A percentile compares a stretch with the other conserved stretches of the same genome.
phyloP scores from a whole-genome alignment of 2,329 filamentous ascomycete genomes.

The Verticillium isaacii region DNA sequence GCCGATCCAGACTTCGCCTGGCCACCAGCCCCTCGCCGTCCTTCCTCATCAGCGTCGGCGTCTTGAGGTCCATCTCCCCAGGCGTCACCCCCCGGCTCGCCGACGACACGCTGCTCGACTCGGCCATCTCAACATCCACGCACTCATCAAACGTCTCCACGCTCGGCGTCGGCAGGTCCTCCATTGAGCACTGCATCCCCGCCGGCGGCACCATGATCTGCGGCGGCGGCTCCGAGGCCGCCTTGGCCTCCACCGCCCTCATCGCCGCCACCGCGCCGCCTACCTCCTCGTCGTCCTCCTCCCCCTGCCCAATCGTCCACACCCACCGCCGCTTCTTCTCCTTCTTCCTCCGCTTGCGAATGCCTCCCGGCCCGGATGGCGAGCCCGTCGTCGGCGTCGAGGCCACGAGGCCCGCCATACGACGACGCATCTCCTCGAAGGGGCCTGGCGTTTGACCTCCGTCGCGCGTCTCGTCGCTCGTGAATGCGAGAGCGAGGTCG shows the following conservation, averaged over 20 bases:
- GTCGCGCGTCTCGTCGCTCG: constrained; percentile 50
- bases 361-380: constrained; percentile 33
- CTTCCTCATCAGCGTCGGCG: constrained; percentile 27
- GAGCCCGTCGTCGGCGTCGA: constrained; percentile 37
- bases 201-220: constrained; percentile 10
- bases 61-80: constrained; percentile 29
- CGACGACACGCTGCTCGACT: constrained; percentile 33
- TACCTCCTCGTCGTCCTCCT: constrained; percentile 36
- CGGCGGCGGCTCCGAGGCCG: constrained; percentile 13
- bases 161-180: constrained; percentile 34
- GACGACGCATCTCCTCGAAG: constrained; percentile 57
- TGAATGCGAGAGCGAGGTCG: constrained; percentile 47
- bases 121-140: constrained; percentile 47
- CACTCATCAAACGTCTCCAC: constrained; percentile 29
- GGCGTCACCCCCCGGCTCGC: constrained; percentile 24
- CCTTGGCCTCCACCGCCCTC: constrained; percentile 24
- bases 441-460: constrained; percentile 59
- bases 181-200: constrained; percentile 8
- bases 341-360: constrained; percentile 48
- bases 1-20: constrained; percentile 10
- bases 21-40: background rate
- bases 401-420: constrained; percentile 44
- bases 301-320: constrained; percentile 59
- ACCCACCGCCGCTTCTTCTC: constrained; percentile 63
- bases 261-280: constrained; percentile 37